These are phyloP conservation scores for Xerocomus potaroensis DNA, from an alignment of 768 basidiomycete genomes.

Conservation along the genomic window DNA sequence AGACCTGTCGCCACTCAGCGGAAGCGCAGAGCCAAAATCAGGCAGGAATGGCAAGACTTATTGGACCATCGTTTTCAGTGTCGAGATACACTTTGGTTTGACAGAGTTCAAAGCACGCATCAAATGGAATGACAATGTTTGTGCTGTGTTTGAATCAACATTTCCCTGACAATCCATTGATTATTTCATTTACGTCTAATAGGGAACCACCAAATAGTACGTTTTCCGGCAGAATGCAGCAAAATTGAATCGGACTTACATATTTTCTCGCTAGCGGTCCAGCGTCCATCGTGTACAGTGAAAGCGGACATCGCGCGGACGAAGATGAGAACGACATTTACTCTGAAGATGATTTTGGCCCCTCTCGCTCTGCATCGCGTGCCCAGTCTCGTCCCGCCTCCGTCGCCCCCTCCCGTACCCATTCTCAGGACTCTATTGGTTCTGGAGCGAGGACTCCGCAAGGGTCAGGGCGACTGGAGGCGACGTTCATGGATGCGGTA, in stretches of 20 bases:
- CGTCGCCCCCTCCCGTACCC: slow-evolving; percentile 50
- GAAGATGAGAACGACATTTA: slow-evolving; percentile 66
- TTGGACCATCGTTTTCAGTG: slow-evolving; percentile 81
- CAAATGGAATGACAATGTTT: slow-evolving; percentile 76
- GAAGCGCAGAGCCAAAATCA: slow-evolving; percentile 64
- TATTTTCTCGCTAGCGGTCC: slow-evolving; percentile 50
- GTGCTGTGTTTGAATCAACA: slow-evolving; percentile 29
- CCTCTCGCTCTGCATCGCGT: slow-evolving; percentile 30
- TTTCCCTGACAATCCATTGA: neutral
- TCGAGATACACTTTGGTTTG: slow-evolving; percentile 79
- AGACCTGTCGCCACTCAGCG: slow-evolving; percentile 66
- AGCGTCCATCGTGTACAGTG: slow-evolving; percentile 77
- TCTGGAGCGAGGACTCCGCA: slow-evolving; percentile 31
- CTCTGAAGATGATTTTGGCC: slow-evolving; percentile 57
- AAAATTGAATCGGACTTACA: neutral
- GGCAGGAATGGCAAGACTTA: slow-evolving; percentile 66
- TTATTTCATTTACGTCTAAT: slow-evolving; percentile 5
- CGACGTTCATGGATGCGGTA: slow-evolving; percentile 26
- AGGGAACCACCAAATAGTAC: slow-evolving; percentile 74
- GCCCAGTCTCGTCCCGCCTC: slow-evolving; percentile 41
- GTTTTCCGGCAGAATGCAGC: slow-evolving; percentile 17
- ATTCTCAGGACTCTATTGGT: slow-evolving; percentile 42
- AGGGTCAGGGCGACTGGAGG: slow-evolving; percentile 25
- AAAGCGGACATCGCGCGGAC: slow-evolving; percentile 67
- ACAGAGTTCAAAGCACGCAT: slow-evolving; percentile 81